Conservation (phyloP, 2,329 filamentous ascomycete genomes). For the Ophiostoma piceae region DNA sequence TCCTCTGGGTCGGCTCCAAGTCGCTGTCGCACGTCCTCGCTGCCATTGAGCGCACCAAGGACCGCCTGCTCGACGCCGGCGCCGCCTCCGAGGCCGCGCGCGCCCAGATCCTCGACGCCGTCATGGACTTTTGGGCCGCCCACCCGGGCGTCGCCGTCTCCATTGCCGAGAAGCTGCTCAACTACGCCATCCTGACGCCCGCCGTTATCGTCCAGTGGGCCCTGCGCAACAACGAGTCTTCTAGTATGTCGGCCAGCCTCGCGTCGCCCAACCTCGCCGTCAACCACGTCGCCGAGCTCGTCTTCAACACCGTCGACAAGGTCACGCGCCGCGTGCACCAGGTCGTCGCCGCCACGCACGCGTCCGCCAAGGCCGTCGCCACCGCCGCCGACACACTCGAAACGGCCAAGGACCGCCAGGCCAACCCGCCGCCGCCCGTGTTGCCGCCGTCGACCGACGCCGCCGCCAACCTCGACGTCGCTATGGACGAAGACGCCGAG, state of each 20-base stretch:
- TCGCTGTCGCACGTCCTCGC: conserved; percentile 93
- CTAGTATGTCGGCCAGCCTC: neutral
- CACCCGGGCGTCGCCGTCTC: conserved; percentile 88
- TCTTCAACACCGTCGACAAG: conserved; percentile 82
- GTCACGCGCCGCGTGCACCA: conserved; percentile 82
- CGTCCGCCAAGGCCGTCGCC: conserved; percentile 33
- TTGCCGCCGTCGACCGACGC: conserved; percentile 1
- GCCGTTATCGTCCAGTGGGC: conserved; percentile 86
- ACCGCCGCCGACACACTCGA: conserved; percentile 27
- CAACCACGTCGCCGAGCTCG: conserved; percentile 80
- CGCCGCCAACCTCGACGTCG: conserved; percentile 39
- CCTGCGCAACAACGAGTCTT: conserved; percentile 38
- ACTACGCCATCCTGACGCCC: conserved; percentile 90
- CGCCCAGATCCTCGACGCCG: conserved; percentile 81
- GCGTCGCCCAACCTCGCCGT: conserved; percentile 58
- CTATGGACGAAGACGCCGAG: conserved; percentile 31
- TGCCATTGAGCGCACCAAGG: conserved; percentile 91
- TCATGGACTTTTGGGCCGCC: conserved; percentile 88
- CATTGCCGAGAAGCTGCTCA: conserved; percentile 93
- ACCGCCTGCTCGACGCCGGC: conserved; percentile 74
- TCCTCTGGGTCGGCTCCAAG: conserved; percentile 91
- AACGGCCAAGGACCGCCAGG: conserved; percentile 42
- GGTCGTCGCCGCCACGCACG: conserved; percentile 50
- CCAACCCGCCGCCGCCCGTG: conserved; percentile 26
- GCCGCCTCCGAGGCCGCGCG: conserved; percentile 69